Conservation (phyloP, 495 filamentous ascomycete species). For the Podospora australis region DNA sequence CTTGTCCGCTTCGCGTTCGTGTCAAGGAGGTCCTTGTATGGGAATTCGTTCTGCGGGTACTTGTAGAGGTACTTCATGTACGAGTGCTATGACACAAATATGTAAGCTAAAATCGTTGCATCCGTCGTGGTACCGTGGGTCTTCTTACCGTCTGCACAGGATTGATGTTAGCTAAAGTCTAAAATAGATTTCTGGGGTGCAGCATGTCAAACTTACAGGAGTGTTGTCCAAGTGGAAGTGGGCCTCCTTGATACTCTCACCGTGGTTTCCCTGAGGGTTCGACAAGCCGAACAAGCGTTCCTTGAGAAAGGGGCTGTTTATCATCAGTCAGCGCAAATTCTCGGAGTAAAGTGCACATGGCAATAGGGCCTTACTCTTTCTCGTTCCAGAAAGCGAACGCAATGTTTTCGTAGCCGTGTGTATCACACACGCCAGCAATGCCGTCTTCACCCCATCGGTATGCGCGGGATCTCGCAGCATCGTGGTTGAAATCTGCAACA, state of each 20-base stretch:
- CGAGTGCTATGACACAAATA: slow-evolving; percentile 60
- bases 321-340: neutral
- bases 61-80: slow-evolving; percentile 99
- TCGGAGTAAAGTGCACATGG: neutral
- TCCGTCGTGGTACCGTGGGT: neutral
- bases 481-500: slow-evolving; percentile 77
- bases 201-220: slow-evolving; percentile 44
- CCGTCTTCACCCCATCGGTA: slow-evolving; percentile 97
- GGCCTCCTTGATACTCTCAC: slow-evolving; percentile 91
- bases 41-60: slow-evolving; percentile 86
- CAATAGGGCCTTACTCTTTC: slow-evolving; percentile 61
- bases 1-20: slow-evolving; percentile 73
- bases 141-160: slow-evolving; percentile 41
- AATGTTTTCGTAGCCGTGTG: slow-evolving; percentile 83
- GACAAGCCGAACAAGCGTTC: slow-evolving; percentile 90
- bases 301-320: slow-evolving; percentile 74
- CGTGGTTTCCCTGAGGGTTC: slow-evolving; percentile 94
- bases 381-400: slow-evolving; percentile 97
- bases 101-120: slow-evolving; percentile 8
- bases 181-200: neutral
- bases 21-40: slow-evolving; percentile 77
- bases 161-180: slow-evolving; percentile 17
- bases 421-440: slow-evolving; percentile 91
- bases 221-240: slow-evolving; percentile 97
- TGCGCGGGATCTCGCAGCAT: slow-evolving; percentile 77